Percentiles rank a stretch among this genome's conserved stretches.
phyloP scores from a whole-genome alignment of 371 early-diverging fungal species.

The Rhizopus arrhizus region DNA sequence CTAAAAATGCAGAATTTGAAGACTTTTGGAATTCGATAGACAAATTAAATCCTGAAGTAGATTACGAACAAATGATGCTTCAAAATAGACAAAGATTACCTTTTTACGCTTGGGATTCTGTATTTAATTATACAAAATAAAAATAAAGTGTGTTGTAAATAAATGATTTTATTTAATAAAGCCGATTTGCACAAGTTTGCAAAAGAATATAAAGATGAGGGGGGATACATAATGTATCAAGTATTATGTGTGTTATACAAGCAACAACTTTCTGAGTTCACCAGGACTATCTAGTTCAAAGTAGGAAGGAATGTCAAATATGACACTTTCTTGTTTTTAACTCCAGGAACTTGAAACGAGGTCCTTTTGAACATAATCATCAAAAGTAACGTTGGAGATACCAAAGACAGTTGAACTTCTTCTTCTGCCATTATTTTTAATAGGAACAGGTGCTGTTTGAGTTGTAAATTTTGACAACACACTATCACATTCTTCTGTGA shows the following conservation, averaged over 20 bases:
- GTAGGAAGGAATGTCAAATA: too few species aligned
- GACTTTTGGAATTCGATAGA: slow-evolving; percentile 68
- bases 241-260: too few species aligned
- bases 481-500: slow-evolving; percentile 15
- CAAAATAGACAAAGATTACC: slow-evolving; percentile 62
- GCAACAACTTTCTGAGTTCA: too few species aligned
- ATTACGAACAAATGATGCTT: slow-evolving; percentile 62
- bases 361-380: slow-evolving; percentile 53
- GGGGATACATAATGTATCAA: too few species aligned
- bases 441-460: slow-evolving; percentile 10
- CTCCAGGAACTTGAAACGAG: slow-evolving; percentile 53
- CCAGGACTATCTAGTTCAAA: too few species aligned
- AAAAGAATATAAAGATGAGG: too few species aligned
- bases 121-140: slow-evolving; percentile 21
- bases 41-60: slow-evolving; percentile 59
- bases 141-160: background rate
- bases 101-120: slow-evolving; percentile 54
- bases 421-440: slow-evolving; percentile 13
- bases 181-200: background rate
- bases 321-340: slow-evolving; percentile 7
- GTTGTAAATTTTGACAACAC: background rate
- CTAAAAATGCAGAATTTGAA: slow-evolving; percentile 58
- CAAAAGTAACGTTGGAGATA: slow-evolving; percentile 37
- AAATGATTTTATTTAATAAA: background rate
- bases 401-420: slow-evolving; percentile 41